These are phyloP conservation scores for Apophysomyces trapeziformis DNA, from an alignment of 371 early-diverging fungal genomes.

Conservation along the genomic window DNA sequence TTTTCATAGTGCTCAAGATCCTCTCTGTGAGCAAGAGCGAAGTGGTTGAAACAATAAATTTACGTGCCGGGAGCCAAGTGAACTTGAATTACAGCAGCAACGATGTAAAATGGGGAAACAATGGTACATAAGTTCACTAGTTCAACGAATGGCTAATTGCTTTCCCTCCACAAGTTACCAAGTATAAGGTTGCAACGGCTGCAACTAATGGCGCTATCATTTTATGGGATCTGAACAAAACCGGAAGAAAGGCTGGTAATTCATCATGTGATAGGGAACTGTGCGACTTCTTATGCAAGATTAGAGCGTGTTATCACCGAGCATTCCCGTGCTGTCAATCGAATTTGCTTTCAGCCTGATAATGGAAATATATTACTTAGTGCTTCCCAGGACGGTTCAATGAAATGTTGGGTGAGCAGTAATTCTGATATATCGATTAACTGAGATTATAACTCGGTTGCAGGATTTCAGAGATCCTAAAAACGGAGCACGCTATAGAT, in stretches of 20 bases:
- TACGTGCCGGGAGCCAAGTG: slow-evolving; percentile 69
- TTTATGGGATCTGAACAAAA: slow-evolving; percentile 71
- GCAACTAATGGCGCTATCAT: slow-evolving; percentile 79
- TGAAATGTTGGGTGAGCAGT: slow-evolving; percentile 77
- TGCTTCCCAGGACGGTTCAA: slow-evolving; percentile 82
- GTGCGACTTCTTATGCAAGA: background rate
- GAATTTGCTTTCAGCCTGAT: slow-evolving; percentile 76
- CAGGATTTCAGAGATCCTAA: slow-evolving; percentile 77
- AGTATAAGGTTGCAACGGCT: slow-evolving; percentile 75
- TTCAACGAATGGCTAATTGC: background rate
- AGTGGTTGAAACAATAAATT: slow-evolving; percentile 67
- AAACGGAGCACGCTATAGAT: slow-evolving; percentile 53
- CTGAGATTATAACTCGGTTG: background rate
- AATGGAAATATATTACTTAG: slow-evolving; percentile 72
- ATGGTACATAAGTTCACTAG: slow-evolving; percentile 38
- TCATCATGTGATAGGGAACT: background rate
- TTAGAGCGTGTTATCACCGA: slow-evolving; percentile 76
- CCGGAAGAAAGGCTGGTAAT: slow-evolving; percentile 50
- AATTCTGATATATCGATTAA: background rate
- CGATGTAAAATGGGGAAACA: slow-evolving; percentile 87
- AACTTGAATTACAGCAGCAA: slow-evolving; percentile 70
- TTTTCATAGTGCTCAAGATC: slow-evolving; percentile 68
- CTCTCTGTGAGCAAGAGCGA: slow-evolving; percentile 58
- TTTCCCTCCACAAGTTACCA: slow-evolving; percentile 37
- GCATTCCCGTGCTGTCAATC: slow-evolving; percentile 82